Evolutionary conservation across 2,329 filamentous ascomycete species (phyloP).

Genomic region (Colletotrichum orchidophilum): DNA sequence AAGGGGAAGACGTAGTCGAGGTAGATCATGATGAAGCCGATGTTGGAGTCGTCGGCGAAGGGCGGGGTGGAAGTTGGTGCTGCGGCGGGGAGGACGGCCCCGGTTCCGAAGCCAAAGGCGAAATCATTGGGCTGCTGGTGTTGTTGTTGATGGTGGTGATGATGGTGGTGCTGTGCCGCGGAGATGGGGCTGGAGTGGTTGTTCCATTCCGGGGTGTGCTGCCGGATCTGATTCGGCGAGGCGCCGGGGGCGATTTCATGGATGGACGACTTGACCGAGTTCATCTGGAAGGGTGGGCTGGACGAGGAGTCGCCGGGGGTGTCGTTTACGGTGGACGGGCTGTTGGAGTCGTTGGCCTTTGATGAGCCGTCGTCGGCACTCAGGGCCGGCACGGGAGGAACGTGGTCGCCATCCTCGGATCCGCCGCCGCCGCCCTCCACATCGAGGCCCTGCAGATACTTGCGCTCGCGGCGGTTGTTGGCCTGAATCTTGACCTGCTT

Average conservation of each 20-base stretch:
- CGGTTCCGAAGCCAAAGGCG: not conserved
- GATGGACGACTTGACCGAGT: slow-evolving; percentile 32
- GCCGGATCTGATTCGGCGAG: slow-evolving; percentile 17
- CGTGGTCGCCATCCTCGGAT: slow-evolving; percentile 11
- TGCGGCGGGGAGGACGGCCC: not conserved
- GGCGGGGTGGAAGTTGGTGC: not conserved
- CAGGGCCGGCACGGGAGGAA: slow-evolving; percentile 24
- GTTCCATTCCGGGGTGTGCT: slow-evolving; percentile 22
- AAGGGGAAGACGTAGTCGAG: slow-evolving; percentile 71
- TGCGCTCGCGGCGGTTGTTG: slow-evolving; percentile 49
- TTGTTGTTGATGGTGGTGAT: not conserved
- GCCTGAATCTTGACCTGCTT: slow-evolving; percentile 38
- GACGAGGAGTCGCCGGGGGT: slow-evolving; percentile 24
- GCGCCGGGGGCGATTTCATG: slow-evolving; percentile 23
- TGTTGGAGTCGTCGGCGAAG: slow-evolving; percentile 32
- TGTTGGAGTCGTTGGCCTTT: slow-evolving; percentile 19
- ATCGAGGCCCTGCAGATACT: slow-evolving; percentile 54
- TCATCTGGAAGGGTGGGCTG: slow-evolving; percentile 24
- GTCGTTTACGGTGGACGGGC: slow-evolving; percentile 29
- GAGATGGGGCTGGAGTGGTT: slow-evolving; percentile 6
- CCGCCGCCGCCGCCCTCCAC: slow-evolving; percentile 17
- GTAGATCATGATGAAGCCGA: slow-evolving; percentile 65
- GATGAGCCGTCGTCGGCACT: slow-evolving; percentile 22
- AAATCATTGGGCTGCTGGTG: not conserved
- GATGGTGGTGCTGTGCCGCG: not conserved